Evolutionary conservation across 768 basidiomycete genomes (phyloP).

Genomic region (Botryobasidium botryosum): DNA sequence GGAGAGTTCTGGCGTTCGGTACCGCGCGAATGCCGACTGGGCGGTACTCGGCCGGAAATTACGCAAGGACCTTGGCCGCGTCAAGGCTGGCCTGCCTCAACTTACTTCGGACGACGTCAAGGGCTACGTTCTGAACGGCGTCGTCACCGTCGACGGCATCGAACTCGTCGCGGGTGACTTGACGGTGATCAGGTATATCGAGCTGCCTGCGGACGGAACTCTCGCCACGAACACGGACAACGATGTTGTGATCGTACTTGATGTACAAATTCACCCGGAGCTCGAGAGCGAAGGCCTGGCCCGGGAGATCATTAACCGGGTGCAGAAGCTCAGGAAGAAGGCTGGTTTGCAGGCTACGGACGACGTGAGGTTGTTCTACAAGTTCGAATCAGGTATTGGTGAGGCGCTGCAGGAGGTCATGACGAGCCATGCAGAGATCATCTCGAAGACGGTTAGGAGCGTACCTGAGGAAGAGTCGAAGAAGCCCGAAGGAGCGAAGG

Average conservation of each 20-base stretch:
- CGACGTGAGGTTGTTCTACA: slow-evolving; percentile 77
- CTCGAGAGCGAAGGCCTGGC: slow-evolving; percentile 77
- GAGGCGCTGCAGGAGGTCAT: slow-evolving; percentile 49
- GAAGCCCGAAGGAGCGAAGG: slow-evolving; percentile 29
- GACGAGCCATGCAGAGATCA: slow-evolving; percentile 44
- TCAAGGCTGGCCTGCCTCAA: slow-evolving; percentile 70
- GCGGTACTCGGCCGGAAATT: slow-evolving; percentile 84
- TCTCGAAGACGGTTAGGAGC: slow-evolving; percentile 58
- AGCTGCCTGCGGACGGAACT: slow-evolving; percentile 45
- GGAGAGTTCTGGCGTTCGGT: slow-evolving; percentile 65
- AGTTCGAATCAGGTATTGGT: slow-evolving; percentile 52
- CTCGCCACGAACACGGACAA: slow-evolving; percentile 68
- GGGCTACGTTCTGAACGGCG: slow-evolving; percentile 52
- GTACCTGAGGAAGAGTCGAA: slow-evolving; percentile 44
- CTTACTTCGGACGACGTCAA: slow-evolving; percentile 75
- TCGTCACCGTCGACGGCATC: slow-evolving; percentile 76
- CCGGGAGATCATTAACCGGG: slow-evolving; percentile 78
- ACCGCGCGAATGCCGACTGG: slow-evolving; percentile 90
- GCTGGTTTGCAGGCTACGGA: slow-evolving; percentile 91
- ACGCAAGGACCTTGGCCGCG: slow-evolving; percentile 76
- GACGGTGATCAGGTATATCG: slow-evolving; percentile 78
- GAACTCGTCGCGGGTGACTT: slow-evolving; percentile 82
- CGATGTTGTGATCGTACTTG: slow-evolving; percentile 87
- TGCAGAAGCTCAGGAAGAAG: slow-evolving; percentile 91
- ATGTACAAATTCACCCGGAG: slow-evolving; percentile 74